Evolutionary conservation across 1,284 basidiomycete species (phyloP).

Genomic region (Cronartium quercuum): DNA sequence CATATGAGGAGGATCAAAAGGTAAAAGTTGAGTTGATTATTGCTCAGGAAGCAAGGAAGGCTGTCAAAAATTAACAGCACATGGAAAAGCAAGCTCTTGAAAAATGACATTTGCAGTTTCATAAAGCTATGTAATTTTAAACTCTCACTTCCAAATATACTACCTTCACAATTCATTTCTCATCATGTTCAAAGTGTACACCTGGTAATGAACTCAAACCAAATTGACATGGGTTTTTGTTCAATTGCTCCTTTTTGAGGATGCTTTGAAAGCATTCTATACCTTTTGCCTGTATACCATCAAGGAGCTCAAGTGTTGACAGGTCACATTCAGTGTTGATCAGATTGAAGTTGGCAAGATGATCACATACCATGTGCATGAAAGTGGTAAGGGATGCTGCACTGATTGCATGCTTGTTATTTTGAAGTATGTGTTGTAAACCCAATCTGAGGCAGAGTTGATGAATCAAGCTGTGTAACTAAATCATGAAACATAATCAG

Average conservation of each 20-base stretch:
- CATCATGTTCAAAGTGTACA: neutral
- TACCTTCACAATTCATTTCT: neutral
- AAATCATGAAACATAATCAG: neutral
- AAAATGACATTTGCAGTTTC: neutral
- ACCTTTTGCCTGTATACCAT: neutral
- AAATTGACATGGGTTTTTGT: neutral
- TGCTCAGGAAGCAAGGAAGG: neutral
- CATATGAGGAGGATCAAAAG: neutral
- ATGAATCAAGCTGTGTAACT: slow-evolving; percentile 10
- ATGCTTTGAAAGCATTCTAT: neutral
- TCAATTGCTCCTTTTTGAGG: neutral
- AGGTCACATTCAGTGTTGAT: neutral
- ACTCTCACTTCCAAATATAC: neutral
- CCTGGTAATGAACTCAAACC: neutral
- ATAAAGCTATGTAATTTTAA: neutral
- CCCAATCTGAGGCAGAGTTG: neutral
- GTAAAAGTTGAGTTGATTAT: neutral
- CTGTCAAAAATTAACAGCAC: neutral
- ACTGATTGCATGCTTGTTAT: neutral
- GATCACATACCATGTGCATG: slow-evolving; percentile 9
- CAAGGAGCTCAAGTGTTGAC: neutral
- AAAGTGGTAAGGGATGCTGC: neutral
- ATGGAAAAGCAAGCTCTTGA: neutral
- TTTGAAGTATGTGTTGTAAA: neutral
- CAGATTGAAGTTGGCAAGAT: neutral